A percentile compares a stretch with the other conserved stretches of the same genome.
Conservation (phyloP, 176 grass and related monocot species). For the Carex littledalei region DNA sequence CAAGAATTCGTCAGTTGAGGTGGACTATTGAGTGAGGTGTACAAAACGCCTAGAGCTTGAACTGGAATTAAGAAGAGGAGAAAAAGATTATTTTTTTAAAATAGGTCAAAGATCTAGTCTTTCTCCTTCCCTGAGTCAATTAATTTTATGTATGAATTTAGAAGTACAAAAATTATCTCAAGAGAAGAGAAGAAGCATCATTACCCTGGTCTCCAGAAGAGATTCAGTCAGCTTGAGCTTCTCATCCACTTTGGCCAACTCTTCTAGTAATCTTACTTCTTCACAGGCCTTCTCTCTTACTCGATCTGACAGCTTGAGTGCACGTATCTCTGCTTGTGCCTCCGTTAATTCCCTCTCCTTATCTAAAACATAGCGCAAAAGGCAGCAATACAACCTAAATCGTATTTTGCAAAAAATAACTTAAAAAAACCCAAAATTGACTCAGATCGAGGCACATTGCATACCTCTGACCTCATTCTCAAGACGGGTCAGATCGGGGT, state of each 20-base stretch:
- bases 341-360: slow-evolving; percentile 87
- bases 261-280: slow-evolving; percentile 68
- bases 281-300: slow-evolving; percentile 94
- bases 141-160: not conserved
- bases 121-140: not conserved
- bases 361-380: slow-evolving; percentile 29
- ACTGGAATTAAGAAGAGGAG: slow-evolving; percentile 31
- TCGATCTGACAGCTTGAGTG: slow-evolving; percentile 76
- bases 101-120: slow-evolving; percentile 10
- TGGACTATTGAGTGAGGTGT: slow-evolving; percentile 63
- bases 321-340: slow-evolving; percentile 83
- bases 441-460: slow-evolving; percentile 31
- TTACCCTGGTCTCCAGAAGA: slow-evolving; percentile 85
- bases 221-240: slow-evolving; percentile 97
- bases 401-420: not conserved
- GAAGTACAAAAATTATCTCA: not conserved
- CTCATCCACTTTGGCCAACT: slow-evolving; percentile 79
- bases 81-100: not conserved
- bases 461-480: slow-evolving; percentile 80
- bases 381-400: not conserved
- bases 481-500: slow-evolving; percentile 69
- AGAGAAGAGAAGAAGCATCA: slow-evolving; percentile 4
- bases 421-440: slow-evolving; percentile 17
- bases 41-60: slow-evolving; percentile 55
- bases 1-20: slow-evolving; percentile 67